Base-by-base conservation (phyloP, 495 filamentous ascomycete species). In the Podospora appendiculata region DNA sequence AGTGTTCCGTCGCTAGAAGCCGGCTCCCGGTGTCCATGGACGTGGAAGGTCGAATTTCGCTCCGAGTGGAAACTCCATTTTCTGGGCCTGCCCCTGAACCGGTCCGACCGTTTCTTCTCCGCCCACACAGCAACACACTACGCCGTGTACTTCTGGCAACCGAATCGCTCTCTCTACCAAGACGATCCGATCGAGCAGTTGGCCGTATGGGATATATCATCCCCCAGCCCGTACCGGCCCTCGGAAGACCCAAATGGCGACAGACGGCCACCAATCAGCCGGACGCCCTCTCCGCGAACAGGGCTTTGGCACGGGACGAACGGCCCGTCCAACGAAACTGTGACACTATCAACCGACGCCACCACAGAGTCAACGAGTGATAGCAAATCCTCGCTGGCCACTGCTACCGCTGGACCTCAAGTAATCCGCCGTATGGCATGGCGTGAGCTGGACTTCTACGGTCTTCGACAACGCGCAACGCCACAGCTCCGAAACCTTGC, bases 31-130 rank as follows among this genome's bases (percentile, higher is more conserved):
- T 9, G 3, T n/a, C 11, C 17, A 12, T 64, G 53, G 32, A 65
- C 64, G n/a, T 83, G 76, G 76, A 58, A 59, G 11, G 64, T 83
- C 44, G 56, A 55, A 1, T 76, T 77, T 25, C 80, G 83, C n/a
- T 85, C 81, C 53, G 83, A 88, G 58, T 88, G 80, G 79, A 83
- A 84, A 57, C 78, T 86, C 9, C 79, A 83, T 66, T 80, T 79
- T 48, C 68, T 80, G 5, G 83, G 81, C 6, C 74, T 85, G 32
- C 79, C 82, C 4, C 57, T 86, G 8, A 81, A 79, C 59, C 70
- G 73, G 16, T 63, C 71, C 41, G 80, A 86, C 53, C 77, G 82
- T 6, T 86, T 86, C 70, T 85, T 79, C 66, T 85, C 82, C 1
- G 61, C 77, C 1, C 84, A 88, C 58, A 85, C 68, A 34, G 54